These are phyloP conservation scores for Pyrenula massariospora DNA, from an alignment of 495 filamentous ascomycete genomes.

Conservation along the genomic window DNA sequence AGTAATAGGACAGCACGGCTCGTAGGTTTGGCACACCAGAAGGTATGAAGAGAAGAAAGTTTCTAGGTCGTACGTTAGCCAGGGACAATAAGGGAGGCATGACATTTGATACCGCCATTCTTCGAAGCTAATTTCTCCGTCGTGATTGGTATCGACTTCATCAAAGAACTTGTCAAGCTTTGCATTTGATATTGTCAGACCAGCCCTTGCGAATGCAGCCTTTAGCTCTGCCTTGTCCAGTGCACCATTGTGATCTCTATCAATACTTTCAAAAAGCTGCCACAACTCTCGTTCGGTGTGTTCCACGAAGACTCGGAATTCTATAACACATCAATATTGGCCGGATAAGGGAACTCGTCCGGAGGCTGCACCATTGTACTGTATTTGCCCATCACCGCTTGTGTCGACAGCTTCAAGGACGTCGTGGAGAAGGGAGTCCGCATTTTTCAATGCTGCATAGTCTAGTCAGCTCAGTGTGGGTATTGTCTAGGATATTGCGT, in stretches of 20 bases:
- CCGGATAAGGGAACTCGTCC: constrained; percentile 2
- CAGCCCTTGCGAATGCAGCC: constrained; percentile 63
- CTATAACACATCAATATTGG: constrained; percentile 32
- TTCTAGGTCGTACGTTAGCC: constrained; percentile 37
- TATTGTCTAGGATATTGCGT: constrained; percentile 22
- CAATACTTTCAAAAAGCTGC: constrained; percentile 75
- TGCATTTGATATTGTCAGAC: constrained; percentile 63
- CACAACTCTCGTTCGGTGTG: constrained; percentile 73
- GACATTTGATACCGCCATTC: constrained; percentile 75
- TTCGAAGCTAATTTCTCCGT: constrained; percentile 78
- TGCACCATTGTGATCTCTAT: constrained; percentile 76
- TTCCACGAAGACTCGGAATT: constrained; percentile 82
- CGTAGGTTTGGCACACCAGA: constrained; percentile 59
- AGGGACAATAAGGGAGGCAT: constrained; percentile 5
- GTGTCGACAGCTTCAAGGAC: constrained; percentile 75
- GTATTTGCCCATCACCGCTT: constrained; percentile 77
- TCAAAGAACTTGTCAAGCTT: constrained; percentile 77
- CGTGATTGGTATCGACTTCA: constrained; percentile 80
- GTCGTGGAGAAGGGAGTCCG: constrained; percentile 69
- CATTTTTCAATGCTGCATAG: constrained; percentile 75
- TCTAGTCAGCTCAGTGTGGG: neutral
- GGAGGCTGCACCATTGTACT: constrained; percentile 61
- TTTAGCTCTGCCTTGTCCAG: constrained; percentile 76
- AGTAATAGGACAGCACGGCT: constrained; percentile 84
- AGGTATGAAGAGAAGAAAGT: constrained; percentile 93